phyloP scores from a whole-genome alignment of 306 rosid genomes.

The Quercus gilva region DNA sequence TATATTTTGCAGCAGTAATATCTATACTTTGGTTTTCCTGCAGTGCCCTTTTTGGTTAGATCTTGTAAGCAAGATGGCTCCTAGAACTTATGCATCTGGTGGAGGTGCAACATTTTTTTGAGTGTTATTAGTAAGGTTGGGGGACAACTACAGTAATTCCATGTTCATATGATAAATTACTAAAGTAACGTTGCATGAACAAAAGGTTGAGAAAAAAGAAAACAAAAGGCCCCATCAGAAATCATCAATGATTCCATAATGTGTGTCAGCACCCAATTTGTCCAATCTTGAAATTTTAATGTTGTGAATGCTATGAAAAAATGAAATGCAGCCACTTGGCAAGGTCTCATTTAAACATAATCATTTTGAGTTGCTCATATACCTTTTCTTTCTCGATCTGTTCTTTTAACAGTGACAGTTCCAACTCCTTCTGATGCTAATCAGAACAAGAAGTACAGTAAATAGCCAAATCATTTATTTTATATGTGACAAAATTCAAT shows the following conservation, averaged over 20 bases:
- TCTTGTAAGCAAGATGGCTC: background rate
- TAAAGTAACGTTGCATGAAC: background rate
- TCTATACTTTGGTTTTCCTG: background rate
- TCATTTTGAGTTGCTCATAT: conserved; percentile 25
- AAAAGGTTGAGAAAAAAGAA: background rate
- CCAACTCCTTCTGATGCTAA: conserved; percentile 86
- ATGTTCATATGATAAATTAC: background rate
- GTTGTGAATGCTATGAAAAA: background rate
- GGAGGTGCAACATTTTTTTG: background rate
- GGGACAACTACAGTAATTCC: background rate
- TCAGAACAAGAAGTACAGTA: conserved; percentile 14
- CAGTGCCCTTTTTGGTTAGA: background rate
- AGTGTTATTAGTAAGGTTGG: background rate
- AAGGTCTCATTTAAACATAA: conserved; percentile 6
- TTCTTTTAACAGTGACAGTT: conserved; percentile 69
- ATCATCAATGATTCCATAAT: background rate
- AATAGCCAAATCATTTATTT: conserved; percentile 19
- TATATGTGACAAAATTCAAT: conserved; percentile 13
- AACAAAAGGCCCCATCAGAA: background rate
- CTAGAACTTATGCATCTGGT: background rate
- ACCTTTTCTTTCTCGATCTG: conserved; percentile 88
- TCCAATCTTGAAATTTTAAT: conserved; percentile 5
- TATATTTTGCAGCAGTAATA: background rate
- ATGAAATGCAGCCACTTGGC: background rate
- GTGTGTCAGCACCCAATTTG: background rate